Percentiles rank a stretch among this genome's conserved stretches.
Evolutionary conservation across 495 filamentous ascomycete species (phyloP).

Genomic region (Aspergillus sclerotioniger): DNA sequence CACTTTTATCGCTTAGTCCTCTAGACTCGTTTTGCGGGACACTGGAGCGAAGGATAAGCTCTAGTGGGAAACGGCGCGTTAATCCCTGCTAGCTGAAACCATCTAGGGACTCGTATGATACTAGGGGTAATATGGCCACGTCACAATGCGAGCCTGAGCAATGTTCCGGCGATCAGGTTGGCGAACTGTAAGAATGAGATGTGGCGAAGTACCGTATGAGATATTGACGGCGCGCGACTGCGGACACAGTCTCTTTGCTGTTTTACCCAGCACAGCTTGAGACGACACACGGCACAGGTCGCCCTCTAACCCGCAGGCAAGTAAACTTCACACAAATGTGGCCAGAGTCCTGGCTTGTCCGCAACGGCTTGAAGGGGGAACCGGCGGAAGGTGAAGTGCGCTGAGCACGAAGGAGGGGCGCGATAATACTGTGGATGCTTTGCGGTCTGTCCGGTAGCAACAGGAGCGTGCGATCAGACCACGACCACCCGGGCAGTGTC

Average conservation of each 20-base stretch:
- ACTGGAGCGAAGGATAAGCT: too few species aligned
- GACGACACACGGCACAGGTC: neutral
- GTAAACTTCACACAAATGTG: neutral
- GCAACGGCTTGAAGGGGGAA: neutral
- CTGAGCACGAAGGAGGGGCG: neutral
- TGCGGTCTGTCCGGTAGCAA: neutral
- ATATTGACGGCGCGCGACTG: neutral
- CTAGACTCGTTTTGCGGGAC: too few species aligned
- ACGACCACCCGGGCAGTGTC: neutral
- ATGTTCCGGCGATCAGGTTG: conserved; percentile 12
- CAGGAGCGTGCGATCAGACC: neutral
- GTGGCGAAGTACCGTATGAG: neutral
- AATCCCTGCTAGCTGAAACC: too few species aligned
- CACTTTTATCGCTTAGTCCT: neutral
- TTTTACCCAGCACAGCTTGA: conserved; percentile 9
- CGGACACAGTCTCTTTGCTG: conserved; percentile 9
- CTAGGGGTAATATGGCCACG: too few species aligned
- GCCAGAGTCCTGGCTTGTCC: neutral
- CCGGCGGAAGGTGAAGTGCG: neutral
- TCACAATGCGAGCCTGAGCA: neutral
- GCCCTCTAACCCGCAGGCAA: neutral
- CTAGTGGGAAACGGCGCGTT: too few species aligned
- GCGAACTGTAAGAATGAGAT: neutral
- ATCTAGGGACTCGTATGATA: too few species aligned
- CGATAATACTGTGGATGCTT: neutral